phyloP scores from a whole-genome alignment of 1,139 yeast species.

The Taphrina communis region DNA sequence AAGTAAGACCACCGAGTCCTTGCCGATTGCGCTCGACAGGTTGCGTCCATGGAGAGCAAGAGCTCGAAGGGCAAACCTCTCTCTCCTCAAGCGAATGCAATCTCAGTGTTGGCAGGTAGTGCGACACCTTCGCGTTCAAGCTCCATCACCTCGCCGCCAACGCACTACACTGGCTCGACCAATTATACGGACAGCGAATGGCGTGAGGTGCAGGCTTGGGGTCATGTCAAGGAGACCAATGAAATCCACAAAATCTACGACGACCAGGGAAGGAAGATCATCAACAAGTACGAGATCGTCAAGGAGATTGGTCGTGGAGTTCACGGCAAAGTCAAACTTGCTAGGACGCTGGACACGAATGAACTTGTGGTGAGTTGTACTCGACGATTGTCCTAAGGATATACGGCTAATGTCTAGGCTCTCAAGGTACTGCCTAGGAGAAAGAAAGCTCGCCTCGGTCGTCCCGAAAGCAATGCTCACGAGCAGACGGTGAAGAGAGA shows the following conservation, averaged over 20 bases:
- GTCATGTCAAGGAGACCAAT: conserved; percentile 77
- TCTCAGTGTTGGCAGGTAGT: conserved; percentile 32
- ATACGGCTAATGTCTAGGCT: conserved; percentile 55
- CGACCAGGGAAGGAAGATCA: conserved; percentile 81
- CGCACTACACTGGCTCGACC: conserved; percentile 39
- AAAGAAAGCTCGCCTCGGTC: conserved; percentile 63
- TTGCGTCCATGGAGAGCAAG: conserved; percentile 16
- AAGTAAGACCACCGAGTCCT: background rate
- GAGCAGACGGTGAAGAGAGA: conserved; percentile 84
- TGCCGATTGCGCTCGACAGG: background rate
- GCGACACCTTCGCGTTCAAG: conserved; percentile 20
- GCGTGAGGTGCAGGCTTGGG: conserved; percentile 42
- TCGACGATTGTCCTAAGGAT: too few relatives aligned
- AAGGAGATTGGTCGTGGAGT: conserved; percentile 92
- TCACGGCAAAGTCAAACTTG: conserved; percentile 95
- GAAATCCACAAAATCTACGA: conserved; percentile 83
- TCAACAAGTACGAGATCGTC: conserved; percentile 89
- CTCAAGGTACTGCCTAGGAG: conserved; percentile 88
- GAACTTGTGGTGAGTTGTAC: conserved; percentile 24
- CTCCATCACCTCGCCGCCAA: conserved; percentile 30
- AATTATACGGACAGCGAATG: conserved; percentile 40
- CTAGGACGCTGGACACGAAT: conserved; percentile 56
- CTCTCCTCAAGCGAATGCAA: conserved; percentile 23
- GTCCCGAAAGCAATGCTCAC: conserved; percentile 57
- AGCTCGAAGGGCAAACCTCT: conserved; percentile 11